Evolutionary conservation across 1,139 yeast species (phyloP), one percentile per base, ranked within the genome.

Genomic region (Yamadazyma diospyri): DNA sequence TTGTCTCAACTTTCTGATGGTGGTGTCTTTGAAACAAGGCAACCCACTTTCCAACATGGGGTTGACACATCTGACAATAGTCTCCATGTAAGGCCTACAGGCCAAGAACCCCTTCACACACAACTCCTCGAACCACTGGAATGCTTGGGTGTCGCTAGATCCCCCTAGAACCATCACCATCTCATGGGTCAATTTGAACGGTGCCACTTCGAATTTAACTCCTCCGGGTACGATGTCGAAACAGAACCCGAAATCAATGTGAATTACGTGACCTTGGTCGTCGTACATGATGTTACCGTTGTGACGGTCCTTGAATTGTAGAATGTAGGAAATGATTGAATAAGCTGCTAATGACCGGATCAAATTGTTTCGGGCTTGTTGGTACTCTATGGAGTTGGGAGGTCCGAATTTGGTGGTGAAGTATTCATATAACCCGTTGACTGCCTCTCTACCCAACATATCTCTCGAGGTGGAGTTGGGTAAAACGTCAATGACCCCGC

Each of bases 211-310:
- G 56, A 94, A 94, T 50, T 82, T 86, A 36, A 94, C 97, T 23
- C 98, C 98, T 44, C 99, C 99, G 4, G 99, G 99, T 23, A 87
- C 97, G 61, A 94, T 92, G 61, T 94, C 98, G 58, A 94, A 94
- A 51, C 97, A 89, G 69, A 94, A 92, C 4, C 99, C 98, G 64
- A 94, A 94, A 64, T 94, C 99, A 59, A 94, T 86, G 58, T 94
- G 99, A 41, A 94, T 66, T 38, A 94, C 77, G 54, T 92, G 97
- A 3, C 99, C 99, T 45, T 85, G 84, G 41, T 81, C 87, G 55
- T 92, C 98, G 57, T 92, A 92, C 98, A 94, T 92, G 47, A 94
- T 92, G 59, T 94, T 94, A 58, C 99, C 99, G 59, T 94, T 94
- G 61, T 94, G 99, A 55, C 99, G 78, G 62, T 94, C 99, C 59